Base-by-base conservation (phyloP, 2,329 filamentous ascomycete genomes). In the Incumbomyces delicatus region DNA sequence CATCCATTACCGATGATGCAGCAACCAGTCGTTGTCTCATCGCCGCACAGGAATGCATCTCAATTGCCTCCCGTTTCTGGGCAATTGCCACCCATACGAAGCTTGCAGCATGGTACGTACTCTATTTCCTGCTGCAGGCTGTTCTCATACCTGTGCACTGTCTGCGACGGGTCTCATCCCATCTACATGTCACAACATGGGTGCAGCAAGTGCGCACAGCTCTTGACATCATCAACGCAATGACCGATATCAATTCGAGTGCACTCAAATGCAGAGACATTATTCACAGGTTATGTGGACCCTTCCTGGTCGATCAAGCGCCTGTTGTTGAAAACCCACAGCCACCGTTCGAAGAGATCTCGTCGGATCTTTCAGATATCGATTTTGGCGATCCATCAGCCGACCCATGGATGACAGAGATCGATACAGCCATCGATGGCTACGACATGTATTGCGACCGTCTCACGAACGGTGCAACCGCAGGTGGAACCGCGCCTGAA, bases 51-150 rank as follows among this genome's bases (percentile, higher is more conserved):
- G 52, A 66, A 32, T 68, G 65, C 5, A 69, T 71, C 29, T 58
- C 60, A 1, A 66, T 62, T 2, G 68, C 70, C 35, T 63, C 61
- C 1, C 61, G 67, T 29, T 70, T 65, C 46, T 64, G 68, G 58
- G 59, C 62, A 29, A 63, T 60, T 13, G 61, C 64, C 40, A 58
- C 65, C 35, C 64, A 64, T 46, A 68, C 66, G 2, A 61, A 66
- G 48, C 53, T 70, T 17, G 65, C 64, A 10, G 66, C 62, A 39
- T 70, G 67, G 68, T 70, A 70, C 50, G 66, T 68, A 57, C 58
- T 70, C 60, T 54, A 70, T 53, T 70, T 70, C 53, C 62, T 71
- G 32, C 70, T 71, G 54, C 67, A 71, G 58, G 67, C 68, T 11
- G 67, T 61, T 18, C 53, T 70, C 1, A 69, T 71, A 41, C 68